Evolutionary conservation across 805 yeast species (phyloP), one percentile per base, ranked within the genome.

Genomic region (Phaffomyces opuntiae): DNA sequence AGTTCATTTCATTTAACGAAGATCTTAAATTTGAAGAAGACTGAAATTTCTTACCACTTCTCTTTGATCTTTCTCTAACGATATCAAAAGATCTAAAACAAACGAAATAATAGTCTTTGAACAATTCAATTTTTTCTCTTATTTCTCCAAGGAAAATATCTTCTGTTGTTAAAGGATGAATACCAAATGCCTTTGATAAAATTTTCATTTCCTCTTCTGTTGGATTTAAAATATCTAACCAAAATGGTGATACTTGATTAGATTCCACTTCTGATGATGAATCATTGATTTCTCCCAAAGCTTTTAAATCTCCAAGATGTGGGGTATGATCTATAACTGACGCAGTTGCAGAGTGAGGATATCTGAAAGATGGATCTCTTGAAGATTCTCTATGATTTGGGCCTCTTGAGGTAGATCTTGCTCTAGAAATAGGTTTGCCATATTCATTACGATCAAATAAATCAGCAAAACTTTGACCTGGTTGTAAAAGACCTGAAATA

Each of bases 191-290:
- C 57, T 88, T 88, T 26, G 95, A 79, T 13, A 91, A 56, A 0
- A 84, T 93, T 57, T 91, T 89, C 95, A 93, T 87, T 63, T 91
- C 99, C 54, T 89, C 97, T 59, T 93, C 98, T 0, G 96, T 86
- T 11, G 99, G 99, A 57, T 87, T 84, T 47, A 87, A 68, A 12
- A 91, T 85, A 63, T 91, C 98, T 11, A 91, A 72, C 99, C 99
- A 91, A 72, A 91, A 89, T 16, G 96, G 90, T 3, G 80, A 70
- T 9, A 70, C 70, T 21, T 17, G 19, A 6, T 21, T 21, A 21
- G 13, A n/a, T 7, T 33, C 42, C n/a, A 6, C n/a, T 2, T 13
- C 31, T 29, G 31, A 29, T 29, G 13, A 29, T 2, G 31, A 29
- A 12, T 29, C 31, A 29, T 29, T 29, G 3, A 29, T 29, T 29